Conservation (phyloP, 1,139 yeast genomes). For the Hansenula lynferdii region DNA sequence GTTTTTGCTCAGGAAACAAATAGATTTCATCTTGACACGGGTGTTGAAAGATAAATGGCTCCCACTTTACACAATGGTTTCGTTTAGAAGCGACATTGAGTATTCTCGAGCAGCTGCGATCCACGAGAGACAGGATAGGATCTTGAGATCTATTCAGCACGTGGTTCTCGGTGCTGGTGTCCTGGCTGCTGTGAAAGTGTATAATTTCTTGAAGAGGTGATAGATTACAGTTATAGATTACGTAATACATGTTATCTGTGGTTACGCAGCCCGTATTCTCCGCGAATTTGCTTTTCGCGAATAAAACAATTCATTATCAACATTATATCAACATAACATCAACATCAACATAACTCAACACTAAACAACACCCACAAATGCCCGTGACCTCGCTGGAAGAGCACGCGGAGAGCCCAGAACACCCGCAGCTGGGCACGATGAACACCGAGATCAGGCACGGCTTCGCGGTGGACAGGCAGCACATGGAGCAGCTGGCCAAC, state of each 20-base stretch:
- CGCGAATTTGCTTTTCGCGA: no score
- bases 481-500: conserved; percentile 59
- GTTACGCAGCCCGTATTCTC: no score
- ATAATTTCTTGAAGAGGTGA: background rate
- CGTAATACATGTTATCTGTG: no score
- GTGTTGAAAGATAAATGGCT: conserved; percentile 61
- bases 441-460: conserved; percentile 73
- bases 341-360: no score
- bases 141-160: conserved; percentile 23
- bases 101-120: conserved; percentile 67
- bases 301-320: no score
- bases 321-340: no score
- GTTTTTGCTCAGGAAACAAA: conserved; percentile 59
- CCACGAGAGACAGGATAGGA: conserved; percentile 44
- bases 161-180: conserved; percentile 8
- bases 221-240: background rate
- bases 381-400: no score
- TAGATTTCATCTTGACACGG: conserved; percentile 63
- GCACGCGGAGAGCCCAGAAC: background rate
- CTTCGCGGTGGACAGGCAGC: conserved; percentile 72
- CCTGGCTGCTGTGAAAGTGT: background rate
- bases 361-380: no score
- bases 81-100: conserved; percentile 78
- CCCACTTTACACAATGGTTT: conserved; percentile 89
- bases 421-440: conserved; percentile 28